These are phyloP conservation scores for Terfezia claveryi DNA, from an alignment of 495 filamentous ascomycete species.

Conservation along the genomic window DNA sequence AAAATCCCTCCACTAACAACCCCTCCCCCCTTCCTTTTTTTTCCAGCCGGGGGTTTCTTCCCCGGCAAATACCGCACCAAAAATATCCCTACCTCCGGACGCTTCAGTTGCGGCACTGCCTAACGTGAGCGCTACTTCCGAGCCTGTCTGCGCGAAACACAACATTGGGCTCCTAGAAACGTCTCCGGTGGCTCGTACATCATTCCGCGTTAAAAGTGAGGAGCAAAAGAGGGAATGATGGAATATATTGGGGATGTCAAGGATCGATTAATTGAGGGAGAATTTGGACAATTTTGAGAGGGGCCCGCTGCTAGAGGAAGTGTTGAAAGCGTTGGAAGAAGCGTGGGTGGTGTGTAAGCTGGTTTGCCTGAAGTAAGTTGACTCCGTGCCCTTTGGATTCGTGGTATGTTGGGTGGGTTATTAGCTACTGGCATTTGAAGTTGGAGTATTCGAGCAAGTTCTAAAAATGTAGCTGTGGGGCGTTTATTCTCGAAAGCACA, in stretches of 20 bases:
- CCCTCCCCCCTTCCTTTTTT: background rate
- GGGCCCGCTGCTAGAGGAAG: constrained; percentile 67
- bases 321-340: constrained; percentile 57
- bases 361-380: constrained; percentile 31
- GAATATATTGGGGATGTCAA: constrained; percentile 66
- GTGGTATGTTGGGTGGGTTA: background rate
- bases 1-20: no score
- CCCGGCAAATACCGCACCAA: constrained; percentile 62
- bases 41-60: constrained; percentile 55
- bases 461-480: no score
- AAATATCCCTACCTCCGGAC: constrained; percentile 38
- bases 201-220: constrained; percentile 55
- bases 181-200: constrained; percentile 58
- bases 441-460: constrained; percentile 36
- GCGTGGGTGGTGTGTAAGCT: constrained; percentile 48
- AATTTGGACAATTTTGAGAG: constrained; percentile 67
- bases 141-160: constrained; percentile 46
- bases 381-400: no score
- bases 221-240: constrained; percentile 45
- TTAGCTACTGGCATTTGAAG: constrained; percentile 51
- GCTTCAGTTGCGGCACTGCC: constrained; percentile 46
- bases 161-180: constrained; percentile 61
- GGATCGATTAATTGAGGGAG: constrained; percentile 44
- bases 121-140: constrained; percentile 70
- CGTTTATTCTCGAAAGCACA: no score